Base-by-base conservation (phyloP, 768 basidiomycete genomes). In the Lepiota subincarnata region DNA sequence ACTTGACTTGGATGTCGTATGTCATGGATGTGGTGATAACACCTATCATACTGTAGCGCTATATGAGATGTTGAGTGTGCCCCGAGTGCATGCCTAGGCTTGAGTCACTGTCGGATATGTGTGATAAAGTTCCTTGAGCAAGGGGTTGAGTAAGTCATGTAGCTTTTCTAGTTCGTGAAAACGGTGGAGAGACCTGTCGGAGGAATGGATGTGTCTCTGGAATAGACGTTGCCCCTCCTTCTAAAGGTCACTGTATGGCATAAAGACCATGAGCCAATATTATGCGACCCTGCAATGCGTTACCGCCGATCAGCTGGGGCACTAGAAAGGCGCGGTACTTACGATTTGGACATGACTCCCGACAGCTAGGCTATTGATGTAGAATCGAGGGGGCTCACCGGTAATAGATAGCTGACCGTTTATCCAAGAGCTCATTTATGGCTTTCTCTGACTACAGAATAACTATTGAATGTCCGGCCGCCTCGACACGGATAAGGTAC, bases 331-430 rank as follows among this genome's bases (percentile, higher is more conserved):
- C 6, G 13, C 31, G n/a, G 24, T 35, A 36, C 50, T 8, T 6
- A 57, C 55, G 48, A 45, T 41, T 57, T 43, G 11, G 16, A 34
- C 1, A 36, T 28, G 43, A 53, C 44, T 31, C 48, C 47, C 42
- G 55, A 46, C 36, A 53, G 26, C 31, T 31, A 18, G 39, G 26
- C 7, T 24, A 24, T 41, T 20, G 36, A 55, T 53, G 60, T n/a
- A 71, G 5, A 48, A 53, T 44, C 58, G 46, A 13, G 58, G 18
- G 58, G 31, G 12, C 58, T 31, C 11, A 70, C 31, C 76, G 68
- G 55, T 73, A 79, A 55, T 79, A 79, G 16, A 68, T 64, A 14
- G 72, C 62, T 8, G 74, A 75, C 39, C 74, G 70, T 56, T 73
- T 75, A 31, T 78, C 75, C 38, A 79, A 64, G 55, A 78, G 66